A percentile compares a stretch with the other conserved stretches of the same genome.
phyloP scores from a whole-genome alignment of 768 basidiomycete genomes.

The Tulasnella sp. region DNA sequence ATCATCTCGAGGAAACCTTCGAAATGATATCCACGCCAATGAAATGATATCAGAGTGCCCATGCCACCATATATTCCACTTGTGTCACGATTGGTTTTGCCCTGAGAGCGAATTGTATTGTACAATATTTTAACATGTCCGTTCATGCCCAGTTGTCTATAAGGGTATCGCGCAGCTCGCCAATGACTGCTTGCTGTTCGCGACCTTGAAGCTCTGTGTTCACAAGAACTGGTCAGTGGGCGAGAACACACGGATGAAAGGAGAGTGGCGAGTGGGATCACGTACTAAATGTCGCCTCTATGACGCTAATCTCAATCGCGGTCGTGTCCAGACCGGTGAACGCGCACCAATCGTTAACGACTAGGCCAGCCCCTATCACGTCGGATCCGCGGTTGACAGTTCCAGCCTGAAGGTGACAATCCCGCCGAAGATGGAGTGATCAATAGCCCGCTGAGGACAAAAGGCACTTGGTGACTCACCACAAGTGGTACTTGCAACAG shows the following conservation, averaged over 20 bases:
- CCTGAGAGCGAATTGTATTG: neutral
- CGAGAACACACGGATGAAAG: neutral
- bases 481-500: constrained; percentile 90
- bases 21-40: neutral
- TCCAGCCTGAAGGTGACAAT: constrained; percentile 55
- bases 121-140: neutral
- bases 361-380: constrained; percentile 92
- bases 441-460: neutral
- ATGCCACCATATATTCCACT: neutral
- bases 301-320: constrained; percentile 97
- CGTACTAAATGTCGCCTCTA: constrained; percentile 95
- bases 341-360: constrained; percentile 99
- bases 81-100: neutral
- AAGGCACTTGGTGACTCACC: constrained; percentile 39
- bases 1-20: too few species aligned
- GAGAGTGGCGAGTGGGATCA: constrained; percentile 21
- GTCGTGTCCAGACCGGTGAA: constrained; percentile 99
- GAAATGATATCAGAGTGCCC: neutral
- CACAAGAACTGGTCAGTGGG: neutral
- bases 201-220: constrained; percentile 72
- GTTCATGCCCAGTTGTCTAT: constrained; percentile 81
- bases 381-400: constrained; percentile 98
- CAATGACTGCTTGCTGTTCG: constrained; percentile 69
- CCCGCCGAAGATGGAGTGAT: neutral
- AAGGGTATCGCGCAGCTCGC: constrained; percentile 82